phyloP scores from a whole-genome alignment of 768 basidiomycete genomes.

The Albatrellus ellisii region DNA sequence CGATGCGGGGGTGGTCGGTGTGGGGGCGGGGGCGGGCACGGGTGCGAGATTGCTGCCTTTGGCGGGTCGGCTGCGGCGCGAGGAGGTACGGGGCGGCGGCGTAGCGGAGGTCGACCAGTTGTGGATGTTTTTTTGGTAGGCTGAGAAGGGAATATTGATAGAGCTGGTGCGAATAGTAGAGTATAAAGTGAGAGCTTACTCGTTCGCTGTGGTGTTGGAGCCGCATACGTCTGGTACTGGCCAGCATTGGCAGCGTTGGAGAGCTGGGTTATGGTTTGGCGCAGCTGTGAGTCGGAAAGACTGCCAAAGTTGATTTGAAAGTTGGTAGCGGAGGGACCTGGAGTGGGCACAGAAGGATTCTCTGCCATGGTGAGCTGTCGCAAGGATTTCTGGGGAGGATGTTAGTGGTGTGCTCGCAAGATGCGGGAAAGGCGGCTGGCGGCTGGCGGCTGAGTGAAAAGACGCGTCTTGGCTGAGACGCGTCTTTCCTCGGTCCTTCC shows the following conservation, averaged over 20 bases:
- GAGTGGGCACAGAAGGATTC: constrained; percentile 4
- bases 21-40: constrained; percentile 11
- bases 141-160: constrained; percentile 17
- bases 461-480: background rate
- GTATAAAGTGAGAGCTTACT: constrained; percentile 3
- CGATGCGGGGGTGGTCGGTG: constrained; percentile 21
- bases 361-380: background rate
- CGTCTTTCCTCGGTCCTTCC: constrained; percentile 3
- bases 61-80: constrained; percentile 24
- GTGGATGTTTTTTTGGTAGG: constrained; percentile 57
- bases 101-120: constrained; percentile 54
- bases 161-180: background rate
- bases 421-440: background rate
- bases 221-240: constrained; percentile 23
- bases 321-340: background rate
- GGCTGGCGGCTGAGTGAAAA: background rate
- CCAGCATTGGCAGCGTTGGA: constrained; percentile 21
- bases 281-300: constrained; percentile 52
- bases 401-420: background rate
- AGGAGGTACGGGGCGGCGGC: constrained; percentile 37
- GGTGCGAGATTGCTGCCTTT: constrained; percentile 31
- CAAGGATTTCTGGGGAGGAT: background rate
- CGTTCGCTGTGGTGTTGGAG: constrained; percentile 19
- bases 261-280: constrained; percentile 46
- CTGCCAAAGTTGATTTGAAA: constrained; percentile 20